Base-by-base conservation (phyloP, 805 yeast species). In the Tetrapisispora nanseiensis region DNA sequence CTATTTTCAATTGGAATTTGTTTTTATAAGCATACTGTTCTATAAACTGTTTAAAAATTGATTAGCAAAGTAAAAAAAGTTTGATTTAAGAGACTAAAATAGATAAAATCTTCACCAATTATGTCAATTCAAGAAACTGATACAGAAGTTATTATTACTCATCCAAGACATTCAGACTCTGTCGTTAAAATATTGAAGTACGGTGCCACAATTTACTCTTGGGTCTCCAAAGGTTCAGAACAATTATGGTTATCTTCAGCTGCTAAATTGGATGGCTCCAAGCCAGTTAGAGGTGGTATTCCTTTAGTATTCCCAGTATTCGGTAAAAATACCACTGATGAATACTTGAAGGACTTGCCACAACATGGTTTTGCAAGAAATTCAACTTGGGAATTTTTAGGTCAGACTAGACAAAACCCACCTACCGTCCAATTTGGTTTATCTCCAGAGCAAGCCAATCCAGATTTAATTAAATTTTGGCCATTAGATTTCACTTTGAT, bases 331-430 rank as follows among this genome's bases (percentile, higher is more conserved):
- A 69, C 71, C 26, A 70, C 74, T 7, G 71, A 68, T 43, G 83
- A 84, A 3, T 65, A 67, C 29, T 76, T 87, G 31, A 70, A 68
- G 40, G 61, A 72, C 28, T 73, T 92, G 49, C 97, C 97, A 16
- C 97, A 92, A 67, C 98, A 92, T 60, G 98, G 98, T 1, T 84
- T 92, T 67, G 98, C 95, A 16, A 74, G 98, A 63, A 82, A 76
- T 62, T 80, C 90, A 12, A 67, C 72, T 2, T 92, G 98, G 98
- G 97, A 92, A 62, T 85, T 89, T 53, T 70, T 92, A 47, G 98
- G 98, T 30, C 90, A 86, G 64, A 76, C 82, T 16, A 70, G 71
- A 28, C 79, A 73, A 41, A 63, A 67, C 35, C 83, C 85, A 23
- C 83, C 89, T 41, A 78, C 94, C 5, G 83, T 82, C 34, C 96